phyloP scores from a whole-genome alignment of 2,329 filamentous ascomycete genomes.

The Fusarium marasasianum region DNA sequence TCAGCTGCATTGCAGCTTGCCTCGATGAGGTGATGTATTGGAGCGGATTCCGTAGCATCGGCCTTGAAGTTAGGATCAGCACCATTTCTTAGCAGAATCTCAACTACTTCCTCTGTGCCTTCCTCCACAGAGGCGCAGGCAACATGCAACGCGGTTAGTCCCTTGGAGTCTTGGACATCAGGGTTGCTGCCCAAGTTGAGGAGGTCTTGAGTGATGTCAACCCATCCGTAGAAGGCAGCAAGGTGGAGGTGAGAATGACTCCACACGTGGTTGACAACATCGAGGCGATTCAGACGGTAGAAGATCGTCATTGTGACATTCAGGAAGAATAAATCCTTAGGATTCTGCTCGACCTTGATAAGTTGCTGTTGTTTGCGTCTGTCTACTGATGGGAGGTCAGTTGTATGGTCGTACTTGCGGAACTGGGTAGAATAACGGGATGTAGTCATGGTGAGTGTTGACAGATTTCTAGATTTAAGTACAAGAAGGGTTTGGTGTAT shows the following conservation, averaged over 20 bases:
- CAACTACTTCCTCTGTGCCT: not conserved
- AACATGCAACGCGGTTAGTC: not conserved
- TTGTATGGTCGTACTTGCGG: too few species aligned
- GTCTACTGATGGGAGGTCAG: not conserved
- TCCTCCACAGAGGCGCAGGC: not conserved
- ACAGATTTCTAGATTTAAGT: fast-evolving
- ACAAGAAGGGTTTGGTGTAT: not conserved
- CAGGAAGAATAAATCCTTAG: not conserved
- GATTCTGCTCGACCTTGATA: not conserved
- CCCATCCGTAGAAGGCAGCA: not conserved
- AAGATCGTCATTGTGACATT: not conserved
- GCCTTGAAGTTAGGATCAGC: not conserved
- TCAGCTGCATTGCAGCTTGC: not conserved
- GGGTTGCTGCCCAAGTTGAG: not conserved
- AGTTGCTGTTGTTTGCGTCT: too few species aligned
- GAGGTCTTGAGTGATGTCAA: not conserved
- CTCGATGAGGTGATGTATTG: not conserved
- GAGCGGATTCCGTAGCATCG: not conserved
- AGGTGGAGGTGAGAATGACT: not conserved
- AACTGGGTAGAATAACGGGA: fast-evolving
- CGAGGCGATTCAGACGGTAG: not conserved
- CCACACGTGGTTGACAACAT: not conserved
- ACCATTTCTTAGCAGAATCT: not conserved
- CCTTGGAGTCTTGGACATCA: not conserved
- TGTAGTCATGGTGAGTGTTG: not conserved